Base-by-base conservation (phyloP, 2,329 filamentous ascomycete genomes). In the Penicillium occitanis region DNA sequence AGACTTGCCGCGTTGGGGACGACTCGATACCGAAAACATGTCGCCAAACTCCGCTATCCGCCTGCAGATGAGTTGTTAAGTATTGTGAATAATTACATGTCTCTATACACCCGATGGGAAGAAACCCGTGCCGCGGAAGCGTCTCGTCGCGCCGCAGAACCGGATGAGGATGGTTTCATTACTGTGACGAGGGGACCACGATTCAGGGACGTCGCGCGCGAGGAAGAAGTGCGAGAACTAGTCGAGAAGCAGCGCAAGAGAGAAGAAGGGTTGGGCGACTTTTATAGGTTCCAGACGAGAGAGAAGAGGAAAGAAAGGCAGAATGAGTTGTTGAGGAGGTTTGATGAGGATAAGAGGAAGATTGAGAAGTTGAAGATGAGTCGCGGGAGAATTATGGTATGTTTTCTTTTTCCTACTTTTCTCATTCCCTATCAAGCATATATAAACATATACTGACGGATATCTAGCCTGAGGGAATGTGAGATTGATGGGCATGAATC, bases 121-220 rank as follows among this genome's bases (percentile, higher is more conserved):
- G 80, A 91, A 86, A 83, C 87, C 77, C 79, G 89, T 83, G 78
- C 89, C 83, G 71, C 85, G 74, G 70, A 88, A 81, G 80, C 84
- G 82, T 74, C 90, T 80, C 75, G 86, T 64, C 81, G 90, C 68
- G 88, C 91, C 68, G 90, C 90, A 71, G 89, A 92, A 73, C 92
- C 94, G 0, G 95, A 99, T 77, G 93, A 92, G 74, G 95, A 99
- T 77, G 95, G 95, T 1, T 99, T 99, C 76, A 86, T 98, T 59
- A 98, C 93, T 3, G 95, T 99, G 28, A 91, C 89, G 1, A 86
- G 91, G 64, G 93, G 93, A 30, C 91, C 91, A 46, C 84, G 85
- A 67, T 83, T 90, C 66, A 84, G 84, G 6, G 90, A 90, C n/a
- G 88, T 91, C 0, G 93, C 91, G 1, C 86, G 89, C 64, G 85